phyloP scores from a whole-genome alignment of 345 rosid species.

The Eucalyptus polybractea region DNA sequence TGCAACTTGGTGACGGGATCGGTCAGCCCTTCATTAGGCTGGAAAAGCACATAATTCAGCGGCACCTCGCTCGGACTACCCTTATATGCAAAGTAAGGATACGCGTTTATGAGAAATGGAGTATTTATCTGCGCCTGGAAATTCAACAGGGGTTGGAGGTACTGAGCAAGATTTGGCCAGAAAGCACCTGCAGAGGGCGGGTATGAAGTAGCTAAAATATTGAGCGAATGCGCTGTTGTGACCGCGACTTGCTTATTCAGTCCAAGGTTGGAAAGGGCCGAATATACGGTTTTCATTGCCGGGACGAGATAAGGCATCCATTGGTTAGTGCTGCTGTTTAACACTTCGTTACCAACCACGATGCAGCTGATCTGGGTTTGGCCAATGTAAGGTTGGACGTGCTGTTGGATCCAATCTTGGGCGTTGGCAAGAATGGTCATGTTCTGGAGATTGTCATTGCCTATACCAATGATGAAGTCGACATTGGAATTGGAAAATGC shows the following conservation, averaged over 20 bases:
- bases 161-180: slow-evolving; percentile 31
- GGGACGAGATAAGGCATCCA: slow-evolving; percentile 42
- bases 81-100: slow-evolving; percentile 83
- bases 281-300: slow-evolving; percentile 58
- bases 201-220: slow-evolving; percentile 35
- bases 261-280: slow-evolving; percentile 36
- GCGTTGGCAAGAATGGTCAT: slow-evolving; percentile 58
- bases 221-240: slow-evolving; percentile 60
- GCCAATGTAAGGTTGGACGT: slow-evolving; percentile 44
- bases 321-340: slow-evolving; percentile 21
- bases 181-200: slow-evolving; percentile 80
- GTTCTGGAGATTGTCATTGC: slow-evolving; percentile 40
- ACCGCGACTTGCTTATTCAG: slow-evolving; percentile 57
- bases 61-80: slow-evolving; percentile 37
- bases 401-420: slow-evolving; percentile 49
- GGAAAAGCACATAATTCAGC: slow-evolving; percentile 63
- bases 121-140: slow-evolving; percentile 56
- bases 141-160: slow-evolving; percentile 40
- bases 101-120: slow-evolving; percentile 80
- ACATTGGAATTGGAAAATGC: slow-evolving; percentile 63
- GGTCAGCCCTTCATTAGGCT: slow-evolving; percentile 52
- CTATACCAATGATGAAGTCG: slow-evolving; percentile 69
- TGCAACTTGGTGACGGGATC: slow-evolving; percentile 55
- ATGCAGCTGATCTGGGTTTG: slow-evolving; percentile 56
- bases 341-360: slow-evolving; percentile 73